Evolutionary conservation across 2,329 filamentous ascomycete species (phyloP).

Genomic region (Delphinella strobiligena): DNA sequence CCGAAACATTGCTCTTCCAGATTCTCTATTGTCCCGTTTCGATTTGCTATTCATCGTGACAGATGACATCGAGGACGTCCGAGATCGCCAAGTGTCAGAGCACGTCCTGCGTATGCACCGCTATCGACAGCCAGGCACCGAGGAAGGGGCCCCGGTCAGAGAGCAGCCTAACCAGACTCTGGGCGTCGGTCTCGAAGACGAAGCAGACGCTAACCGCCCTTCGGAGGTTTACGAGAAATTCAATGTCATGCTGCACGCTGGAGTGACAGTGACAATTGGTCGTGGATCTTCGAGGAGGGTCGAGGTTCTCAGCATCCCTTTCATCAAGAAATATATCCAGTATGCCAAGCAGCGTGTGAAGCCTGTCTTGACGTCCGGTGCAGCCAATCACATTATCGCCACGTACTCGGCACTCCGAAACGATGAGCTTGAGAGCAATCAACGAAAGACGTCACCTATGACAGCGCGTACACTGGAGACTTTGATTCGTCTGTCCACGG

Average conservation of each 20-base stretch:
- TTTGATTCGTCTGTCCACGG: constrained; percentile 92
- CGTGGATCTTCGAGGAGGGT: constrained; percentile 63
- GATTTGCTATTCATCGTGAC: constrained; percentile 96
- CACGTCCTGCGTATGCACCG: constrained; percentile 96
- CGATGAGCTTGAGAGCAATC: constrained; percentile 89
- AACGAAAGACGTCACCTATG: constrained; percentile 85
- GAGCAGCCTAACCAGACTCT: constrained; percentile 76
- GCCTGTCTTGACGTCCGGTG: constrained; percentile 80
- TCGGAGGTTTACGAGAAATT: constrained; percentile 95
- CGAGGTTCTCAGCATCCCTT: constrained; percentile 88
- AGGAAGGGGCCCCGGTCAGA: constrained; percentile 88
- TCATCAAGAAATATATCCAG: constrained; percentile 99
- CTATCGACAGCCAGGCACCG: constrained; percentile 81
- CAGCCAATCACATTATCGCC: constrained; percentile 80
- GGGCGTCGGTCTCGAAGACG: constrained; percentile 72
- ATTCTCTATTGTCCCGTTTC: constrained; percentile 94
- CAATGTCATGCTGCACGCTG: constrained; percentile 89
- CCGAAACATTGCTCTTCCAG: constrained; percentile 93
- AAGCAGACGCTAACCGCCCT: constrained; percentile 59
- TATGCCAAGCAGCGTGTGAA: constrained; percentile 90
- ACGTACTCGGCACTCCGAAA: constrained; percentile 90
- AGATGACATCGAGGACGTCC: constrained; percentile 90
- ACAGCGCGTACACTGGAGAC: constrained; percentile 96
- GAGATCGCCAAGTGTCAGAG: constrained; percentile 85
- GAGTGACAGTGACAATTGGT: constrained; percentile 65